Base-by-base conservation (phyloP, 768 basidiomycete genomes). In the Tubosaeta sp. region DNA sequence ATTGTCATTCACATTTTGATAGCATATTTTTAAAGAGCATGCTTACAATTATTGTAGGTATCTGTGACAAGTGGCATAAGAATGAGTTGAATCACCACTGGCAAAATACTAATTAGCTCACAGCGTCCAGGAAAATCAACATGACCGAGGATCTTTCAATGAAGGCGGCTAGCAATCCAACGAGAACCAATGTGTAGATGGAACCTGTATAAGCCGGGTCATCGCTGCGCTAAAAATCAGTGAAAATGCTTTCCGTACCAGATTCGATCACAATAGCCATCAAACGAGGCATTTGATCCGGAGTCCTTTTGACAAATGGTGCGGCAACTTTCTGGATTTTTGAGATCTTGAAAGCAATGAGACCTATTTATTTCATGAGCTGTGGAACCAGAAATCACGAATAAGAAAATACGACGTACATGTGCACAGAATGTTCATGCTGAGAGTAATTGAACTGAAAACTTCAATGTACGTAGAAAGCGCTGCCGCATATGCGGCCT, bases 81-180 rank as follows among this genome's bases (percentile, higher is more conserved):
- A 19, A 40, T 34, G 4, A 7, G n/a, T 27, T 24, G 39, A 5
- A 35, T 7, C 30, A 8, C 31, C 19, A n/a, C 8, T 21, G 18
- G 19, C 27, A 27, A 9, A 27, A 30, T 30, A 9, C 27, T 8
- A 11, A 6, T 10, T 18, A 27, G 27, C 58, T 51, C 41, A 59
- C 58, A 10, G 25, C 27, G 44, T 59, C 55, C 27, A 59, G 32
- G 34, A 59, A 40, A 14, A 56, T 60, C 51, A 40, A 29, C 46
- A 29, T 19, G 16, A 25, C 24, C 16, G 38, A 21, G 0, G 47
- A 40, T 22, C 22, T n/a, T 12, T 31, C 8, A 6, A 19, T 27
- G 4, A 30, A 40, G 6, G 56, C 58, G 27, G 38, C 35, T 35
- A 63, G 58, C 48, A 62, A 58, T 22, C 49, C 29, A 18, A 59